phyloP scores from a whole-genome alignment of 1,139 yeast species.

The Lodderomyces oxycetoniae region DNA sequence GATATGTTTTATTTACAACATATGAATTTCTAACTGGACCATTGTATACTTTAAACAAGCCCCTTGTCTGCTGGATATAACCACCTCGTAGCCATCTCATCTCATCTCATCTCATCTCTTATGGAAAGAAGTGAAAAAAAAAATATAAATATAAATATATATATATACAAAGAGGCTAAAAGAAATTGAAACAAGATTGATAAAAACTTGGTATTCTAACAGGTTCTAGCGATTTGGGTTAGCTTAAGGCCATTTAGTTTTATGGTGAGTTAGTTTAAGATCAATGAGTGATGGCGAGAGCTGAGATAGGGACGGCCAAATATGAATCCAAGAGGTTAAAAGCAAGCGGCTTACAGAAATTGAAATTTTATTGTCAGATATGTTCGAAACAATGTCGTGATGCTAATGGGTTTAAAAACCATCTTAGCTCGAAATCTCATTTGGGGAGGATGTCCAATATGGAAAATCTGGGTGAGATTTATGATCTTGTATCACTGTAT shows the following conservation, averaged over 20 bases:
- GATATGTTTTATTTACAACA: conserved; percentile 22
- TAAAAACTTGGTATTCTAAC: too few species aligned
- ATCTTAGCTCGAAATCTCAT: conserved; percentile 74
- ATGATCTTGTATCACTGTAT: conserved; percentile 50
- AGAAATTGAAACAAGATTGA: too few species aligned
- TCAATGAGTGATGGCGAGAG: conserved; percentile 26
- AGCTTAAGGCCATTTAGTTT: too few species aligned
- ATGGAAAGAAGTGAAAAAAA: too few species aligned
- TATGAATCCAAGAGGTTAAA: conserved; percentile 73
- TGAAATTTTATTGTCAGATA: conserved; percentile 84
- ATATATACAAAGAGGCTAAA: too few species aligned
- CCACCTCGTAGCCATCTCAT: too few species aligned
- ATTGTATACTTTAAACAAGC: conserved; percentile 5
- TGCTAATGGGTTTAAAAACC: conserved; percentile 91
- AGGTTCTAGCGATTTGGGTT: too few species aligned
- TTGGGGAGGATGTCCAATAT: conserved; percentile 45
- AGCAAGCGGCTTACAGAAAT: conserved; percentile 78
- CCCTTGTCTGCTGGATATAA: not conserved
- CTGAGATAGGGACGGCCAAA: conserved; percentile 82
- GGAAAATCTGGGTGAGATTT: conserved; percentile 36
- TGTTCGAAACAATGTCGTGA: conserved; percentile 94
- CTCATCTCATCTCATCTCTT: too few species aligned
- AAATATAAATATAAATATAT: too few species aligned
- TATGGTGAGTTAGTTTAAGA: too few species aligned
- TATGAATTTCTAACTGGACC: conserved; percentile 34